Base-by-base conservation (phyloP, 306 rosid genomes). In the Glycine latifolia region DNA sequence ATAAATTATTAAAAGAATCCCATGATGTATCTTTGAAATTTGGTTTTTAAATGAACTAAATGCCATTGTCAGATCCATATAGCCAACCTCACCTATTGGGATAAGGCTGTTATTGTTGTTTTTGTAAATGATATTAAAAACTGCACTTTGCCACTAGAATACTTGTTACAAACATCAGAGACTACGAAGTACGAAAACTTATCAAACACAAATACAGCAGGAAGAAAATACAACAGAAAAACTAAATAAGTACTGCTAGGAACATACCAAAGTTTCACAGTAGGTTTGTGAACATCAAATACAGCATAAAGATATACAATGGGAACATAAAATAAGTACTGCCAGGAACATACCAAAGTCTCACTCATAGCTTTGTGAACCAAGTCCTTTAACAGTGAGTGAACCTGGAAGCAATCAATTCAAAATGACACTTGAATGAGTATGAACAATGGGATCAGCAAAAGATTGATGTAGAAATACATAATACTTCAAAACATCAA, bases 321-420 rank as follows among this genome's bases (percentile, higher is more conserved):
- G 62, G 31, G 41, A 81, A 54, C 60, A 52, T 72, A 67, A 26
- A 82, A 70, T 54, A 8, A 55, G 71, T 44, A 46, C 53, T 53
- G 63, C 26, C 50, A 82, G 54, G 76, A 79, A 88, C 93, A 78
- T 89, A 95, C 98, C 81, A 88, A 41, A 76, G 98, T 95, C 89
- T 95, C 98, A 68, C 74, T 80, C 77, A 92, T 79, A 85, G 97
- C 89, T 89, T 88, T 95, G 94, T 92, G 98, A 88, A 92, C 88
- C 44, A 95, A 86, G 84, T 92, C 97, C 87, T 95, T 95, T 84
- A 92, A 84, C 81, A 92, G 50, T 63, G 88, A 39, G 82, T 95
- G 98, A 76, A 92, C 97, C 98, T 95, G 91, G 62, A 80, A 74
- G 79, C 48, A 79, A 41, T 62, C 86, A 84, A 58, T 76, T 72